Evolutionary conservation across 768 basidiomycete genomes (phyloP).

Genomic region (Serendipita sp.): DNA sequence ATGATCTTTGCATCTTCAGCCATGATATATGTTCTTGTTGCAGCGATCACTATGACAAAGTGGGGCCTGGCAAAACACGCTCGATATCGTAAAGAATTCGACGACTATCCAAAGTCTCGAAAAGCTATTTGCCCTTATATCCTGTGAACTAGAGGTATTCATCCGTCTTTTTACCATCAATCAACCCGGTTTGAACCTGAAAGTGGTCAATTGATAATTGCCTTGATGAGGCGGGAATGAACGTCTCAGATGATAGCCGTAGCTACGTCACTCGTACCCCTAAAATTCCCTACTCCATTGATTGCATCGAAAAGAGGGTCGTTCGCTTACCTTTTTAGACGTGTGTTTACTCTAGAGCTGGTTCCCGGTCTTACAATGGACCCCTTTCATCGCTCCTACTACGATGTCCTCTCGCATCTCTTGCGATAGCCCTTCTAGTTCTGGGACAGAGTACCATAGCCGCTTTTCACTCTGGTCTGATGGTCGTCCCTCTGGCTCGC

Average conservation of each 20-base stretch:
- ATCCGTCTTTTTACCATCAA: no score
- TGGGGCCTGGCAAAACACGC: slow-evolving; percentile 91
- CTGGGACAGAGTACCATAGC: no score
- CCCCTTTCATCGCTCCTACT: no score
- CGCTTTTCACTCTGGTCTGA: no score
- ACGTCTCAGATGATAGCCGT: not conserved
- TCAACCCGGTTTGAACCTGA: not conserved
- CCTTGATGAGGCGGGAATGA: not conserved
- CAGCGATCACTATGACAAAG: not conserved
- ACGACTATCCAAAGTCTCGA: slow-evolving; percentile 57
- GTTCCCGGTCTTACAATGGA: no score
- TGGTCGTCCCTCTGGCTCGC: no score
- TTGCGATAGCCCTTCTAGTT: no score
- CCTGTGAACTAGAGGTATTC: slow-evolving; percentile 18
- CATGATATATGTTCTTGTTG: slow-evolving; percentile 24
- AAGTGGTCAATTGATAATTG: not conserved
- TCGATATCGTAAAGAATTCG: slow-evolving; percentile 86
- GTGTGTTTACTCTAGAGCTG: no score
- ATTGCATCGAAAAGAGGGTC: no score
- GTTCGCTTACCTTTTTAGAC: no score
- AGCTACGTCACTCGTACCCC: not conserved
- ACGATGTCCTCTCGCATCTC: no score
- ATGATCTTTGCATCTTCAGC: not conserved
- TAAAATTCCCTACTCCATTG: no score
- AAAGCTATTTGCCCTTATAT: slow-evolving; percentile 72